phyloP scores from a whole-genome alignment of 164 flowering plant species.

The Stephania yunnanensis region DNA sequence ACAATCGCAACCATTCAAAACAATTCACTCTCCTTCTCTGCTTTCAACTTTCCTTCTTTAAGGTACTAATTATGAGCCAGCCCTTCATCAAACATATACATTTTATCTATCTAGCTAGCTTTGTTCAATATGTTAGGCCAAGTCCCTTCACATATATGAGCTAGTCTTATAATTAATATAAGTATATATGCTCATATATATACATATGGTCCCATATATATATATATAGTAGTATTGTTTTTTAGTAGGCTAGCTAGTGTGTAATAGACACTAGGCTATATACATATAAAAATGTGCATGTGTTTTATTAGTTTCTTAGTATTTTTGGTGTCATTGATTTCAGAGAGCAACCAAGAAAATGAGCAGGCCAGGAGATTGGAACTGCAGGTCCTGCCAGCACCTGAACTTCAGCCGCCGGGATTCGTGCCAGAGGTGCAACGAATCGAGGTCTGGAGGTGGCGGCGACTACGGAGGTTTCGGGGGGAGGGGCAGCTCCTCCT shows the following conservation, averaged over 20 bases:
- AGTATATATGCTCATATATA: not conserved
- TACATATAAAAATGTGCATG: not conserved
- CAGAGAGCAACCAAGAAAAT: slow-evolving; percentile 24
- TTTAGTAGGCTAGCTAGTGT: not conserved
- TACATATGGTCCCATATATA: too few species aligned
- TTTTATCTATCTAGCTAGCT: too few species aligned
- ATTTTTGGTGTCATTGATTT: not conserved
- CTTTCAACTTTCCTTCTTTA: slow-evolving; percentile 7
- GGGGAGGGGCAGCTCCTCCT: slow-evolving; percentile 40
- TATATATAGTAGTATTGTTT: not conserved
- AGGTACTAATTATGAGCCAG: slow-evolving; percentile 10
- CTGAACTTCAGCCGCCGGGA: slow-evolving; percentile 79
- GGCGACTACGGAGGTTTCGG: slow-evolving; percentile 46
- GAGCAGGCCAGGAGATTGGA: slow-evolving; percentile 92
- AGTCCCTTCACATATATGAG: not conserved
- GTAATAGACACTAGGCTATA: not conserved
- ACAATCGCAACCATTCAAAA: not conserved
- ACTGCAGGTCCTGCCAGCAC: slow-evolving; percentile 87
- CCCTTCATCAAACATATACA: not conserved
- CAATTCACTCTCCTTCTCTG: not conserved
- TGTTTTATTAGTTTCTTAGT: not conserved
- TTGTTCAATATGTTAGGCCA: not conserved
- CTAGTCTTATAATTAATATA: not conserved
- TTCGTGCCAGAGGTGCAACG: slow-evolving; percentile 70
- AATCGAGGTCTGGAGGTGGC: slow-evolving; percentile 36